Evolutionary conservation across 352 stramenopile genomes (phyloP).

Genomic region (Globisporangium recalcitrans): DNA sequence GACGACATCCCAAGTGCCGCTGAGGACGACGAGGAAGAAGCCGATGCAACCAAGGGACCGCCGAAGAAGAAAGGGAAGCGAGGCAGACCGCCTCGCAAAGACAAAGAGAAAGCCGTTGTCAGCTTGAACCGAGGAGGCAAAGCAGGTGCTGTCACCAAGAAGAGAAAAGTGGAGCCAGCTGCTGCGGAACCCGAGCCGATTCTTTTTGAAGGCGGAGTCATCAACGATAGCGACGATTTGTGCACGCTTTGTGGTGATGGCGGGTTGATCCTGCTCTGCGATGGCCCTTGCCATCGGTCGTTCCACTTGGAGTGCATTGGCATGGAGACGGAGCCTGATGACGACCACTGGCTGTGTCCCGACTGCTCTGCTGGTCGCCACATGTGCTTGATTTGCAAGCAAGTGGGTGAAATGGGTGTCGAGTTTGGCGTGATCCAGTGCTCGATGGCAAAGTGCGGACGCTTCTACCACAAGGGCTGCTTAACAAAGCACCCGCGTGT

Average conservation of each 20-base stretch:
- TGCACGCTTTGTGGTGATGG: constrained; percentile 91
- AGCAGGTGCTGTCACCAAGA: constrained; percentile 18
- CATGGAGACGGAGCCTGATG: constrained; percentile 75
- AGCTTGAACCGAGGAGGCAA: constrained; percentile 19
- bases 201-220: constrained; percentile 47
- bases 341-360: constrained; percentile 88
- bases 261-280: constrained; percentile 88
- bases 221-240: constrained; percentile 88
- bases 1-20: constrained; percentile 24
- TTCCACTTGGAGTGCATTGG: constrained; percentile 92
- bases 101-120: constrained; percentile 17
- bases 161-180: constrained; percentile 17
- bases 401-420: constrained; percentile 85
- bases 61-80: constrained; percentile 33
- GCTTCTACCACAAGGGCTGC: constrained; percentile 91
- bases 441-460: constrained; percentile 87
- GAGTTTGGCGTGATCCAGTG: constrained; percentile 90
- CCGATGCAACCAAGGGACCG: constrained; percentile 19
- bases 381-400: constrained; percentile 90
- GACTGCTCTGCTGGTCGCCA: constrained; percentile 87
- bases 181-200: constrained; percentile 9
- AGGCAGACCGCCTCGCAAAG: constrained; percentile 27
- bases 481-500: constrained; percentile 68
- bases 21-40: constrained; percentile 39
- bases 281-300: constrained; percentile 89